phyloP scores from a whole-genome alignment of 352 stramenopile genomes.

The Pythium plurisporium region DNA sequence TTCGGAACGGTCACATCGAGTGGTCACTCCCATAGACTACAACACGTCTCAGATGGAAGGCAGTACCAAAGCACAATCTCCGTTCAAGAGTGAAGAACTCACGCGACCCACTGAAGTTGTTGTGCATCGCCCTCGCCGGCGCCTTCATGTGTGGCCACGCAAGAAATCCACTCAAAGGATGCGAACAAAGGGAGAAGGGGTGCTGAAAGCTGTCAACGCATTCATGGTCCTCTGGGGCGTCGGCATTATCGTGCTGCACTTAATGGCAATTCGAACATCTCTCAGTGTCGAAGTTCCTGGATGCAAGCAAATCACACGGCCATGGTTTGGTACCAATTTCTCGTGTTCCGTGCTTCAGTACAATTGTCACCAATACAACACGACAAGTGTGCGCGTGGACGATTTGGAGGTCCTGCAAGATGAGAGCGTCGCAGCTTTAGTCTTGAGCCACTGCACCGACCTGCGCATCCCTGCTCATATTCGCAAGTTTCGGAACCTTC shows the following conservation, averaged over 20 bases:
- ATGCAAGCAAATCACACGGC: slow-evolving; percentile 9
- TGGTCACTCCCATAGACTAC: not conserved
- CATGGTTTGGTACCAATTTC: slow-evolving; percentile 20
- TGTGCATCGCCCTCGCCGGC: not conserved
- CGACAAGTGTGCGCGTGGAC: not conserved
- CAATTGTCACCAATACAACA: slow-evolving; percentile 22
- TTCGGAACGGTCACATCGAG: not conserved
- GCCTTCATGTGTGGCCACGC: not conserved
- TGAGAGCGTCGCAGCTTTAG: not conserved
- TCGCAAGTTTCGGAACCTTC: slow-evolving; percentile 24
- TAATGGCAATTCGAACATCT: not conserved
- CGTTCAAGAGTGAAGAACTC: not conserved
- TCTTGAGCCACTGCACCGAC: slow-evolving; percentile 28
- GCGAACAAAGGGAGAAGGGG: not conserved
- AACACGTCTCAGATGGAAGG: not conserved
- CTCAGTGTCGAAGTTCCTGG: not conserved
- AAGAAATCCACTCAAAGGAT: not conserved
- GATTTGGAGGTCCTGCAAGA: slow-evolving; percentile 19
- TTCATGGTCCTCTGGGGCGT: not conserved
- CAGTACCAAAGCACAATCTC: not conserved
- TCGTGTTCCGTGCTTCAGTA: slow-evolving; percentile 23
- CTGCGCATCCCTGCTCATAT: slow-evolving; percentile 17
- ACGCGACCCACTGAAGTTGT: not conserved
- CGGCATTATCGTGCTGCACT: not conserved
- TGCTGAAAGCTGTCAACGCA: slow-evolving; percentile 3